A percentile compares a stretch with the other conserved stretches of the same genome.
These are phyloP conservation scores for Phytopythium ostracodes DNA, from an alignment of 352 stramenopile genomes.

Conservation along the genomic window DNA sequence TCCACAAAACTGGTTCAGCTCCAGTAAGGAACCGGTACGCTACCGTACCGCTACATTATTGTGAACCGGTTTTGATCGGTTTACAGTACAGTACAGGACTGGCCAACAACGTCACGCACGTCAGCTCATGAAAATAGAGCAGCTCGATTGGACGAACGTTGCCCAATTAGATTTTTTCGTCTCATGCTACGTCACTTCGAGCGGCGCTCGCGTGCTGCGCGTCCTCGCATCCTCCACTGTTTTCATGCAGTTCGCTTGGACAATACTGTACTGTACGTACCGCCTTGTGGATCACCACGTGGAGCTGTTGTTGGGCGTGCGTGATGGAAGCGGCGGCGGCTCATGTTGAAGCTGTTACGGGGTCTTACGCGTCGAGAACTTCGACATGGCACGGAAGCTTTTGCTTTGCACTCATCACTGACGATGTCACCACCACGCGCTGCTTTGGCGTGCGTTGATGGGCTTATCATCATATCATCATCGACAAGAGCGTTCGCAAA, in stretches of 20 bases:
- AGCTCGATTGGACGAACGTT: background rate
- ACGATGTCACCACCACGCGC: background rate
- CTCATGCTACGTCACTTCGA: background rate
- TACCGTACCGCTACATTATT: too few relatives aligned
- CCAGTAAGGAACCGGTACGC: too few relatives aligned
- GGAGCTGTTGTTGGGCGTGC: background rate
- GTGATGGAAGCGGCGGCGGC: background rate
- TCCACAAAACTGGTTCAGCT: too few relatives aligned
- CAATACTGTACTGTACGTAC: background rate
- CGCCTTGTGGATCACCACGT: background rate
- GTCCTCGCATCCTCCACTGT: too few relatives aligned
- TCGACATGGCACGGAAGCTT: background rate
- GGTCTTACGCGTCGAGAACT: background rate
- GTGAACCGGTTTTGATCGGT: too few relatives aligned
- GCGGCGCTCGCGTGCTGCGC: background rate
- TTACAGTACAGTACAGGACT: too few relatives aligned
- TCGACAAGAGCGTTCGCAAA: background rate
- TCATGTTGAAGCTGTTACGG: background rate
- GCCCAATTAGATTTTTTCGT: background rate
- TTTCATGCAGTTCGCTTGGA: too few relatives aligned
- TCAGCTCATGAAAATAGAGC: background rate
- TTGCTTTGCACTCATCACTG: background rate
- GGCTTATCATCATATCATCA: background rate
- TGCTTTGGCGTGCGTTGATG: slow-evolving; percentile 2
- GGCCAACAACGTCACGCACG: background rate